These are phyloP conservation scores for Actinomortierella wolfii DNA, from an alignment of 371 early-diverging fungal genomes.

Conservation along the genomic window DNA sequence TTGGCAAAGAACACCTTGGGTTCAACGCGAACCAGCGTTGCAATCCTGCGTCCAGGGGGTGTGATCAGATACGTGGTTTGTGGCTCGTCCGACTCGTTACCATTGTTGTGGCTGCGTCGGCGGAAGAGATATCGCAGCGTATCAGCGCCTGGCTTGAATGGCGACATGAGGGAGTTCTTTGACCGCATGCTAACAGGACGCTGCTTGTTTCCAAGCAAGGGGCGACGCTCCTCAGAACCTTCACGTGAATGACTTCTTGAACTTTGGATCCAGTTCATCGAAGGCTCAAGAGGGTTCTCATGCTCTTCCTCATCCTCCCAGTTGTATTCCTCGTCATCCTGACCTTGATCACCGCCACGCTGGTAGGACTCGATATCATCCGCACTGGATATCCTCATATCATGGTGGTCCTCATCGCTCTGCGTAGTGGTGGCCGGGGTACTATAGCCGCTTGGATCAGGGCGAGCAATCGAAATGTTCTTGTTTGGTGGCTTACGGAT, in stretches of 20 bases:
- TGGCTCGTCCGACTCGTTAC: background rate
- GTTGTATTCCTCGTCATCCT: slow-evolving; percentile 27
- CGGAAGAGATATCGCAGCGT: slow-evolving; percentile 46
- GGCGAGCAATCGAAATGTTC: slow-evolving; percentile 48
- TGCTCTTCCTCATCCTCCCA: slow-evolving; percentile 45
- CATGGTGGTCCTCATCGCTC: slow-evolving; percentile 45
- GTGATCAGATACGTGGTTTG: slow-evolving; percentile 34
- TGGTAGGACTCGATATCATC: slow-evolving; percentile 34
- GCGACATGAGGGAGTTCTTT: slow-evolving; percentile 37
- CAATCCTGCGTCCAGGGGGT: slow-evolving; percentile 72
- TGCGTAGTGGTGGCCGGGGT: slow-evolving; percentile 44
- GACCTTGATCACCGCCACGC: slow-evolving; percentile 26
- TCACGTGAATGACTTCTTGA: slow-evolving; percentile 13
- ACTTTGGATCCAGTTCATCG: slow-evolving; percentile 33
- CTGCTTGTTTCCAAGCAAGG: slow-evolving; percentile 22
- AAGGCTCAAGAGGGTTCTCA: slow-evolving; percentile 40
- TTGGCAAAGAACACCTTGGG: slow-evolving; percentile 99
- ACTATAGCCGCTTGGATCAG: slow-evolving; percentile 41
- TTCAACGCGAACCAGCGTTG: slow-evolving; percentile 85
- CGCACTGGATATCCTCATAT: slow-evolving; percentile 16
- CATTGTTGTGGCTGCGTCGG: slow-evolving; percentile 27
- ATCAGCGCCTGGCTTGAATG: slow-evolving; percentile 43
- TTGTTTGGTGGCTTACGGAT: slow-evolving; percentile 73
- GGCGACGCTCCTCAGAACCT: slow-evolving; percentile 28
- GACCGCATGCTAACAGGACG: slow-evolving; percentile 9